A percentile compares a stretch with the other conserved stretches of the same genome.
These are phyloP conservation scores for Heterobasidion irregulare DNA, from an alignment of 1,284 basidiomycete genomes.

Conservation along the genomic window DNA sequence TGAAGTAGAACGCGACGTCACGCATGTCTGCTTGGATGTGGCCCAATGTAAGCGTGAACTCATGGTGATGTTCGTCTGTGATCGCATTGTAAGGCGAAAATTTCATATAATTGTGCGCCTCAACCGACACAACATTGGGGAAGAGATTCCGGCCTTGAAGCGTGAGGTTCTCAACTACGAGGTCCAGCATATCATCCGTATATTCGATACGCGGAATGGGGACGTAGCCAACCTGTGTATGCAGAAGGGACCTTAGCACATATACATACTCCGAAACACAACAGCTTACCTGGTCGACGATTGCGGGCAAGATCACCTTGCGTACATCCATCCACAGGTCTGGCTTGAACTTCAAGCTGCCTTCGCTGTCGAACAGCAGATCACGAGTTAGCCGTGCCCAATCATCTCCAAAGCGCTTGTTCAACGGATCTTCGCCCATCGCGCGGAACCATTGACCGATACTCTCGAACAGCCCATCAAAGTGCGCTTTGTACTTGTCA, in stretches of 20 bases:
- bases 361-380: conserved; percentile 69
- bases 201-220: conserved; percentile 92
- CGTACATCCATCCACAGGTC: conserved; percentile 84
- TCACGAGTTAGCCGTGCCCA: conserved; percentile 81
- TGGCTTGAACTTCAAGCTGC: conserved; percentile 86
- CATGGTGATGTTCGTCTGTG: conserved; percentile 55
- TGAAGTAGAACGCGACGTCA: conserved; percentile 86
- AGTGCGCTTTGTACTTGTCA: conserved; percentile 80
- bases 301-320: conserved; percentile 71
- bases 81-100: conserved; percentile 71
- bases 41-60: conserved; percentile 61
- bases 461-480: conserved; percentile 73
- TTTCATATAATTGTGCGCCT: conserved; percentile 79
- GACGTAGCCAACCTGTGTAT: conserved; percentile 66
- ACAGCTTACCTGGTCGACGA: conserved; percentile 56
- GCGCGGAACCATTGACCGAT: conserved; percentile 74
- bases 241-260: background rate
- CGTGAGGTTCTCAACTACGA: conserved; percentile 91
- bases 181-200: conserved; percentile 77
- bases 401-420: conserved; percentile 75
- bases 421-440: conserved; percentile 81
- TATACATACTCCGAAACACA: background rate
- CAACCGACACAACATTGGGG: conserved; percentile 75
- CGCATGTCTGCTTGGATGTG: conserved; percentile 96
- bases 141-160: conserved; percentile 80